phyloP scores from a whole-genome alignment of 2,329 filamentous ascomycete species.

The Monosporascus cannonballus region DNA sequence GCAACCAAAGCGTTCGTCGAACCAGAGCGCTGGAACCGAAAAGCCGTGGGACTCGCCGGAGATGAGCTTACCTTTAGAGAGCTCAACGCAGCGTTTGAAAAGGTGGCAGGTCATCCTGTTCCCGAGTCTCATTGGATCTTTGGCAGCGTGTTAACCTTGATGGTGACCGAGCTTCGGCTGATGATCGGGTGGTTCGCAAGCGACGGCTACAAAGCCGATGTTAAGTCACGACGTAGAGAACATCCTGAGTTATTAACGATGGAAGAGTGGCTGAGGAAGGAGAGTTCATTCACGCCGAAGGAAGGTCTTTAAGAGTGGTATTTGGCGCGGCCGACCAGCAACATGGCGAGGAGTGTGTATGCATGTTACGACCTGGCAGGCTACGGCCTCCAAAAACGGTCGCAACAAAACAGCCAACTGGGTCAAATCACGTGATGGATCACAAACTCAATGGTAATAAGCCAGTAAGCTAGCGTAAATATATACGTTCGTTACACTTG shows the following conservation, averaged over 20 bases:
- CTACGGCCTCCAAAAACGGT: too few species aligned
- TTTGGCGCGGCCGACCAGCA: too few species aligned
- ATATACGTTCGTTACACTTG: too few species aligned
- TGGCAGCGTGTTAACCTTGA: conserved; percentile 23
- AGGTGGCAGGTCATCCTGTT: conserved; percentile 20
- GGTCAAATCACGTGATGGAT: too few species aligned
- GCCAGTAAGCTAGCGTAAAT: too few species aligned
- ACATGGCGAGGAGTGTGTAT: too few species aligned
- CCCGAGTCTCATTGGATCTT: conserved; percentile 24
- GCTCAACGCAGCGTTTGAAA: conserved; percentile 21
- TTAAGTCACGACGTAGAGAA: conserved; percentile 22
- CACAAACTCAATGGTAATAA: too few species aligned
- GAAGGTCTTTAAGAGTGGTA: too few species aligned
- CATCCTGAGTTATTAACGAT: conserved; percentile 26
- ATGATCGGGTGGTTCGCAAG: conserved; percentile 31
- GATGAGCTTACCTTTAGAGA: conserved; percentile 35
- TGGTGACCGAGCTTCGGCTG: conserved; percentile 22
- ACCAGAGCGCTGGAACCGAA: conserved; percentile 29
- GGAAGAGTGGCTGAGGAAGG: conserved; percentile 25
- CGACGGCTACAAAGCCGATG: conserved; percentile 28
- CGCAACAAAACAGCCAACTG: too few species aligned
- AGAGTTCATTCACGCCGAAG: conserved; percentile 15
- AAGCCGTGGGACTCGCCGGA: conserved; percentile 35
- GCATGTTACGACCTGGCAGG: too few species aligned
- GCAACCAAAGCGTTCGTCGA: conserved; percentile 36